Evolutionary conservation across 495 filamentous ascomycete genomes (phyloP).

Genomic region (Pseudevernia furfuracea): DNA sequence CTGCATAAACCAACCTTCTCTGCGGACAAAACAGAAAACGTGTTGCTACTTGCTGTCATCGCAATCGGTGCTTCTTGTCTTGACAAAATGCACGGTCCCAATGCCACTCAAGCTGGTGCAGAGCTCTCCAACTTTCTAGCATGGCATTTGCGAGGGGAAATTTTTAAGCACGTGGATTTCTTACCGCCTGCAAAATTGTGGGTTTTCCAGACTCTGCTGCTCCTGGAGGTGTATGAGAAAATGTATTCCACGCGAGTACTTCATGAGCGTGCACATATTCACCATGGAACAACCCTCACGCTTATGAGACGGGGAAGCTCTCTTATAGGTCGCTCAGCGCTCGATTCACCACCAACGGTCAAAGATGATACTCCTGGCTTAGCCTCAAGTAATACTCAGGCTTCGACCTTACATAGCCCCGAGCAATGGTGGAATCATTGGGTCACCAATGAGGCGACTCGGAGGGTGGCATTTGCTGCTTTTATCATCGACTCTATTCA

Average conservation of each 20-base stretch:
- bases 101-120: slow-evolving; percentile 62
- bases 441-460: slow-evolving; percentile 90
- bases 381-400: slow-evolving; percentile 46
- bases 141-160: slow-evolving; percentile 86
- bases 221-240: slow-evolving; percentile 94
- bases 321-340: slow-evolving; percentile 77
- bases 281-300: slow-evolving; percentile 91
- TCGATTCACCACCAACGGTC: slow-evolving; percentile 79
- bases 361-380: slow-evolving; percentile 54
- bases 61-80: slow-evolving; percentile 85
- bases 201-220: slow-evolving; percentile 86
- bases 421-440: slow-evolving; percentile 96
- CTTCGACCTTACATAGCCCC: slow-evolving; percentile 54
- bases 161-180: slow-evolving; percentile 86
- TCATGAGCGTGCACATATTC: slow-evolving; percentile 93
- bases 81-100: slow-evolving; percentile 68
- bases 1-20: slow-evolving; percentile 91
- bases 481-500: slow-evolving; percentile 95
- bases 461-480: slow-evolving; percentile 85
- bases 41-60: slow-evolving; percentile 89
- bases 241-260: slow-evolving; percentile 86
- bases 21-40: slow-evolving; percentile 72
- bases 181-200: slow-evolving; percentile 94
- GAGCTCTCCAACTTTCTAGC: slow-evolving; percentile 80
- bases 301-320: slow-evolving; percentile 91